Base-by-base conservation (phyloP, 2,329 filamentous ascomycete genomes). In the Monilinia fructicola region DNA sequence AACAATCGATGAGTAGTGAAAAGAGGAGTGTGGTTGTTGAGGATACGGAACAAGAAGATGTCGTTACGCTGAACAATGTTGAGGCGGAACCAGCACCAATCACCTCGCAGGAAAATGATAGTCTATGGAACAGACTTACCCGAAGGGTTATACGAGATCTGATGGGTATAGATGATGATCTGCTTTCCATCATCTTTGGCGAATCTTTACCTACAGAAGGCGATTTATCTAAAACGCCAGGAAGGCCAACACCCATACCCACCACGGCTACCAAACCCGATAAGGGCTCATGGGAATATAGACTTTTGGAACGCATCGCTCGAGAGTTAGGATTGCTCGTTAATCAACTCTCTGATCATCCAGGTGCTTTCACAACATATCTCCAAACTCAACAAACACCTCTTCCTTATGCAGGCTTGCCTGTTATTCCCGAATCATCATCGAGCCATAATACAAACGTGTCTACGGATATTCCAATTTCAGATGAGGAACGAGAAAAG, bases 291-390 rank as follows among this genome's bases (percentile, higher is more conserved):
- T 96, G 91, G 91, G 90, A 96, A 76, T 81, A 90, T 58, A 87
- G 87, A 67, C 83, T 97, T 26, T 82, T 99, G 2, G 90, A 96
- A 73, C 87, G 90, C 65, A 90, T 99, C 70, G 92, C 95, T 3
- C 87, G 87, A 64, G 95, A 99, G 78, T 85, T 99, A 6, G 94
- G 93, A 12, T 81, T 91, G 42, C 81, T 97, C 18, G 90, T 97
- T 35, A 87, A 92, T 75, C 91, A 93, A 70, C 82, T 98, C 58
- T 91, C 91, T 38, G 90, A 91, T 68, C 90, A 97, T 70, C 93
- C 94, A 0, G 92, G 92, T 1, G 92, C 94, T 0, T 98, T 98
- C 76, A 90, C 88, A 18, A 92, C 91, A 0, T 97, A 96, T 75
- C 81, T 85, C 28, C 84, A 85, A 66, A 80, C 90, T 61, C 84